Evolutionary conservation across 495 filamentous ascomycete genomes (phyloP).

Genomic region (Neurospora sp.): DNA sequence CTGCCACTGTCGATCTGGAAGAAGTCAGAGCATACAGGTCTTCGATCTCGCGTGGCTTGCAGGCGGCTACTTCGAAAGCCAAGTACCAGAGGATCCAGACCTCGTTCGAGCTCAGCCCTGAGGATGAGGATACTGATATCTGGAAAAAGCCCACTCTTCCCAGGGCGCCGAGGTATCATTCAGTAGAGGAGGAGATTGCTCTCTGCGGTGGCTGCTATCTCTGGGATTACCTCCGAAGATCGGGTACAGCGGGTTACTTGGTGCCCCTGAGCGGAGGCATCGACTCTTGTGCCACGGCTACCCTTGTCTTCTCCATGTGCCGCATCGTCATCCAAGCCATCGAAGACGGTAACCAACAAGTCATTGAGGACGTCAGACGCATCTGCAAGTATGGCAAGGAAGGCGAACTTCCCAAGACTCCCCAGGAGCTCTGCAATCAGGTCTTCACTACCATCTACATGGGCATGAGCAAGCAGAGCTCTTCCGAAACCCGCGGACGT

Average conservation of each 20-base stretch:
- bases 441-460: constrained; percentile 73
- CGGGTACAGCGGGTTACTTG: constrained; percentile 47
- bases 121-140: constrained; percentile 25
- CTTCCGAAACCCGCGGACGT: constrained; percentile 58
- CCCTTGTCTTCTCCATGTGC: constrained; percentile 72
- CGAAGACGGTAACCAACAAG: constrained; percentile 46
- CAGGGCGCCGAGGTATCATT: constrained; percentile 41
- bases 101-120: constrained; percentile 27
- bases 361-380: constrained; percentile 57
- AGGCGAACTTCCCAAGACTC: constrained; percentile 43
- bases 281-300: constrained; percentile 47
- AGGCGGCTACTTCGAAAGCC: constrained; percentile 36
- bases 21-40: constrained; percentile 52
- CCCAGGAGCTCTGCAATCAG: constrained; percentile 51
- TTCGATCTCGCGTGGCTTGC: constrained; percentile 43
- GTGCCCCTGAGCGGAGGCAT: constrained; percentile 64
- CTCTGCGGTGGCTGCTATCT: constrained; percentile 64
- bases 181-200: constrained; percentile 67
- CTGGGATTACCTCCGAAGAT: constrained; percentile 76
- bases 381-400: constrained; percentile 47
- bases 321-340: constrained; percentile 61
- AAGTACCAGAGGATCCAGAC: constrained; percentile 32
- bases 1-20: constrained; percentile 73
- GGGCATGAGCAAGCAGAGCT: constrained; percentile 66
- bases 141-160: constrained; percentile 19